Base-by-base conservation (phyloP, 139 green algal genomes). In the Chlamydomonas sp. region DNA sequence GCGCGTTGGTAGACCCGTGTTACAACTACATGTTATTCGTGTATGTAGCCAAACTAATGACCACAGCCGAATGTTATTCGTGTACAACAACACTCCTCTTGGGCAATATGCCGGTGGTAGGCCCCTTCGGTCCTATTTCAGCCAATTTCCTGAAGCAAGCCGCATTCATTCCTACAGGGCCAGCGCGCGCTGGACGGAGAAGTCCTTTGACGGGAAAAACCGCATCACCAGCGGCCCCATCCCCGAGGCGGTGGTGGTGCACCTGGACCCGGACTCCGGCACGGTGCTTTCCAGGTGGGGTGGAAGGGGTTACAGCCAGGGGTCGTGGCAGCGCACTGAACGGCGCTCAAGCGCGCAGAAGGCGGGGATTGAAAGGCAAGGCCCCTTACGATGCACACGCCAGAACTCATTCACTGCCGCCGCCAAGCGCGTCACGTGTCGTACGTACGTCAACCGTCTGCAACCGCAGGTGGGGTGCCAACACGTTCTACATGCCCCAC, bases 401-500 rank as follows among this genome's bases (percentile, higher is more conserved):
- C 31, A 49, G 31, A 49, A 49, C 31, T 49, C 31, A 49, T 49
- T 49, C 31, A 49, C 31, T 49, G 31, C 69, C 8, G 7, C 69
- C 76, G 18, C 76, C 81, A 79, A 62, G 71, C 14, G 12, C 74
- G 59, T 58, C 76, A 57, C 14, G 75, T 78, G 80, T 67, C 62
- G 60, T 12, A 12, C 72, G 59, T 58, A 75, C 15, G 10, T 10
- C 68, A 81, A 86, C 58, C 72, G 80, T 17, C 57, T 93, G 17
- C 57, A 90, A 66, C 69, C 31, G 60, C 1, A 69, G 77, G 10
- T 97, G 90, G 93, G 96, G 95, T 1, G 85, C 61, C 0, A 85
- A 78, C 63, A 5, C 77, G 8, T 96, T 97, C 74, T 91, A 90
- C 69, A 95, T 99, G 96, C 96, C 97, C 0, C 97, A 99, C 91